phyloP scores from a whole-genome alignment of 2,329 filamentous ascomycete genomes.

The Podosphaera aphanis region DNA sequence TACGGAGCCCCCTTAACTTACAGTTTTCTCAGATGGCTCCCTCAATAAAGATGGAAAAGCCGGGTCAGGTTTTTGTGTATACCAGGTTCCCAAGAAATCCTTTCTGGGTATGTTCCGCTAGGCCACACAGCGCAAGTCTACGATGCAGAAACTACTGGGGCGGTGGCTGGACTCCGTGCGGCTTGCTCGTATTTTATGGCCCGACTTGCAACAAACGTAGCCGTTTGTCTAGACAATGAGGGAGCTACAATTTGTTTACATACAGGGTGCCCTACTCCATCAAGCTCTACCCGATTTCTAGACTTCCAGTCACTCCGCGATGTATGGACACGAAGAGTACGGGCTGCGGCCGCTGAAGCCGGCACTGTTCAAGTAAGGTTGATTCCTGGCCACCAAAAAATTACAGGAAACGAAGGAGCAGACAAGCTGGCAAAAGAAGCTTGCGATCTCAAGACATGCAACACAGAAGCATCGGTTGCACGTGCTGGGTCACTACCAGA shows the following conservation, averaged over 20 bases:
- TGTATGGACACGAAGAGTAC: no score
- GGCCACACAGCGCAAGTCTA: not conserved
- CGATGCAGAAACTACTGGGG: not conserved
- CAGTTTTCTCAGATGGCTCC: not conserved
- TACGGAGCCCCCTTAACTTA: not conserved
- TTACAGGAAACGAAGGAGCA: no score
- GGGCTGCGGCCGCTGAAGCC: no score
- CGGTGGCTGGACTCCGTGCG: not conserved
- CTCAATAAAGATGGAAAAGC: not conserved
- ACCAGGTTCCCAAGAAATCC: not conserved
- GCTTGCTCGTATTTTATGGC: not conserved
- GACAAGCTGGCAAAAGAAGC: no score
- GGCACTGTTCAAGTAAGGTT: no score
- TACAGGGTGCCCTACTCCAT: no score
- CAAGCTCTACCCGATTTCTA: no score
- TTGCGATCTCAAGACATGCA: no score
- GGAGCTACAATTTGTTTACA: not conserved
- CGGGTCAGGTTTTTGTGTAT: not conserved
- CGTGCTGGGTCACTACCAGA: no score
- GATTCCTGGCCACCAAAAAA: no score
- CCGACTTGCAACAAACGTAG: not conserved
- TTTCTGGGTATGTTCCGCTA: not conserved
- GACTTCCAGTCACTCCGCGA: no score
- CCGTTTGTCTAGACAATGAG: not conserved
- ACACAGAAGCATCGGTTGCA: no score